These are phyloP conservation scores for Sicyos edulis DNA, from an alignment of 306 rosid species.

Conservation along the genomic window DNA sequence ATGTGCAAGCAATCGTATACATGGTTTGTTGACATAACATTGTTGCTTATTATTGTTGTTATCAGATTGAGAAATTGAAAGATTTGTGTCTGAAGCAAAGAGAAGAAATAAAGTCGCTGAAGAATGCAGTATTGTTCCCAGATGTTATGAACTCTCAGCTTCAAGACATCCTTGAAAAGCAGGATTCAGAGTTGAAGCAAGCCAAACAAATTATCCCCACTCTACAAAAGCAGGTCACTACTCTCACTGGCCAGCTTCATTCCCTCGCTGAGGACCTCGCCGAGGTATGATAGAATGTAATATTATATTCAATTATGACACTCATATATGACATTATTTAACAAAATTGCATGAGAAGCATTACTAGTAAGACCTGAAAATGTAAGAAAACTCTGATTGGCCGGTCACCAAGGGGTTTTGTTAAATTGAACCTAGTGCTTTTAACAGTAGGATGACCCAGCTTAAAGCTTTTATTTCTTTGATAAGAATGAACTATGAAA, in stretches of 20 bases:
- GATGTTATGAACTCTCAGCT: slow-evolving; percentile 76
- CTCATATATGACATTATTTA: neutral
- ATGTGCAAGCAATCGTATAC: neutral
- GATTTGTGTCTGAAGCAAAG: slow-evolving; percentile 91
- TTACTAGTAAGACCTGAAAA: neutral
- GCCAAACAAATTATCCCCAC: slow-evolving; percentile 86
- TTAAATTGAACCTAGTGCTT: neutral
- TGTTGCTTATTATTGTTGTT: neutral
- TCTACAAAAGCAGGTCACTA: slow-evolving; percentile 80
- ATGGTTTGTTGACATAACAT: neutral
- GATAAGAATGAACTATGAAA: neutral
- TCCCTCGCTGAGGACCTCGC: slow-evolving; percentile 87
- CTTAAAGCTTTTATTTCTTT: neutral
- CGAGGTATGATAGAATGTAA: slow-evolving; percentile 44
- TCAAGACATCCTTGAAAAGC: slow-evolving; percentile 67
- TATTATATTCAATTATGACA: neutral
- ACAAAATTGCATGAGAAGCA: neutral
- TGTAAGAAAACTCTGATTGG: neutral
- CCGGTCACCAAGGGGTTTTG: neutral
- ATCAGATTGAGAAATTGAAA: slow-evolving; percentile 83
- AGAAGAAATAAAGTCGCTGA: slow-evolving; percentile 85
- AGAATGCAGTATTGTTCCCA: slow-evolving; percentile 72
- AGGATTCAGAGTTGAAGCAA: slow-evolving; percentile 79
- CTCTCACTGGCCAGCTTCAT: slow-evolving; percentile 96
- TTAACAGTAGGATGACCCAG: neutral